Percentiles rank a stretch among this genome's conserved stretches.
phyloP scores from a whole-genome alignment of 805 yeast genomes.

The Debaryomyces castellii region DNA sequence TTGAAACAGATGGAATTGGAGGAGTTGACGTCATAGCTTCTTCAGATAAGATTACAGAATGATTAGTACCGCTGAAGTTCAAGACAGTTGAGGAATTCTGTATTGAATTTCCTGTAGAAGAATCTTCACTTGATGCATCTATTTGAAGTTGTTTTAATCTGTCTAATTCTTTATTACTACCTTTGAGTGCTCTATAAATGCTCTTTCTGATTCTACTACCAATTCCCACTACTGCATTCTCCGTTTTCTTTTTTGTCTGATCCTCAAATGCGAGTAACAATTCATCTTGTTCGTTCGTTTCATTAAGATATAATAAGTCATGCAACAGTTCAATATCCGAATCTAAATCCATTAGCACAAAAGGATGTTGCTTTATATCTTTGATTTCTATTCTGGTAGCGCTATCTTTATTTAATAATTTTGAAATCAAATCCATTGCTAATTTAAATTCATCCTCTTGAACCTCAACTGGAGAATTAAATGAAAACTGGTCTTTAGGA shows the following conservation, averaged over 20 bases:
- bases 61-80: conserved; percentile 11
- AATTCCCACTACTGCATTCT: conserved; percentile 79
- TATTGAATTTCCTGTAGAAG: conserved; percentile 16
- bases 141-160: conserved; percentile 18
- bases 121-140: conserved; percentile 35
- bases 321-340: conserved; percentile 32
- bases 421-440: conserved; percentile 58
- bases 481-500: conserved; percentile 43
- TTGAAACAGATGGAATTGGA: conserved; percentile 4
- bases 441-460: conserved; percentile 42
- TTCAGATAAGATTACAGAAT: conserved; percentile 35
- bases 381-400: conserved; percentile 61
- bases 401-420: conserved; percentile 71
- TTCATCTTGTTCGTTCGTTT: conserved; percentile 1
- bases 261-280: neutral
- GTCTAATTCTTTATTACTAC: conserved; percentile 25
- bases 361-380: conserved; percentile 77
- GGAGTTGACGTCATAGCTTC: conserved; percentile 17
- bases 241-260: conserved; percentile 60
- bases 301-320: conserved; percentile 36
- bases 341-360: conserved; percentile 45
- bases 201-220: conserved; percentile 62
- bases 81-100: conserved; percentile 14
- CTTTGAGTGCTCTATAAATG: conserved; percentile 42
- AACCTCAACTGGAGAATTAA: conserved; percentile 41